Evolutionary conservation across 106 monocot species (phyloP).

Genomic region (Dioscorea zingiberensis): DNA sequence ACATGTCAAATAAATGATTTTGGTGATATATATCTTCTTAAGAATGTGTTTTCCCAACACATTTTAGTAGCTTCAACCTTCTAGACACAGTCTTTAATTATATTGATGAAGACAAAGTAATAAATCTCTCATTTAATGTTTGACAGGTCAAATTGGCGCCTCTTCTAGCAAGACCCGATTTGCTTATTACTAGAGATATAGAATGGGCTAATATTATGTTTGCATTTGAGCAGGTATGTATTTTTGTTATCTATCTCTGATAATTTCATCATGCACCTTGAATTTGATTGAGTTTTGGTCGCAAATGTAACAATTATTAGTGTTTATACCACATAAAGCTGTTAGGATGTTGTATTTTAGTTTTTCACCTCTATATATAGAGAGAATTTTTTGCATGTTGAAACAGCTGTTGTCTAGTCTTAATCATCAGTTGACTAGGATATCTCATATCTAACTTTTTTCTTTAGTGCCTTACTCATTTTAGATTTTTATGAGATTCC

Average conservation of each 20-base stretch:
- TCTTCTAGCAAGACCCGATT: slow-evolving; percentile 75
- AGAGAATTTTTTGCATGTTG: no score
- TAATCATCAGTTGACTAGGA: no score
- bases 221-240: slow-evolving; percentile 87
- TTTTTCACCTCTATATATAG: no score
- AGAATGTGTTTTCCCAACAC: background rate
- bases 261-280: background rate
- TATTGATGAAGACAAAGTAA: background rate
- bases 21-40: background rate
- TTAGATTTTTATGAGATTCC: no score
- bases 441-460: no score
- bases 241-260: background rate
- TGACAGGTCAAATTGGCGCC: slow-evolving; percentile 55
- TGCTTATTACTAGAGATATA: slow-evolving; percentile 92
- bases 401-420: no score
- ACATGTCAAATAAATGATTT: background rate
- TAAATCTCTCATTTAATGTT: background rate
- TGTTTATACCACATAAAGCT: no score
- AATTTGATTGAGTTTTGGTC: background rate
- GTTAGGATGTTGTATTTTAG: no score
- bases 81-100: background rate
- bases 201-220: slow-evolving; percentile 99
- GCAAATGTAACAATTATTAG: background rate
- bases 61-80: background rate
- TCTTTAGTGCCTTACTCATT: no score